These are phyloP conservation scores for Capsicum baccatum DNA, from an alignment of 257 asterid genomes.

Conservation along the genomic window DNA sequence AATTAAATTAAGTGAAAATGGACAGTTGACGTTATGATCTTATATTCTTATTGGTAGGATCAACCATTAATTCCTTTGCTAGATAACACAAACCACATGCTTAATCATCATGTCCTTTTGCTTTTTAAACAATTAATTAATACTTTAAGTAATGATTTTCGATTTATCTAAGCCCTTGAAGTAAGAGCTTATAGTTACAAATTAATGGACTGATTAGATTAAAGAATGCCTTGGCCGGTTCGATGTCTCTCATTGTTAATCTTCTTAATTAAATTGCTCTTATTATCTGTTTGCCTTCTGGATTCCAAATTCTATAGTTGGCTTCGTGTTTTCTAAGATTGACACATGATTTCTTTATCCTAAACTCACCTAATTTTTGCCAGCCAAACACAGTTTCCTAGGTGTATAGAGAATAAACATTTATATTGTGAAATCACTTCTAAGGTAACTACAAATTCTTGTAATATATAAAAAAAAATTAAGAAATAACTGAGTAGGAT, in stretches of 20 bases:
- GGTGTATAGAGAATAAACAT: not conserved
- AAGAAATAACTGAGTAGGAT: not conserved
- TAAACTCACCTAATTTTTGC: constrained; percentile 15
- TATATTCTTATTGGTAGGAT: not conserved
- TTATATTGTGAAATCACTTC: not conserved
- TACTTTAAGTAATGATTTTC: too few species aligned
- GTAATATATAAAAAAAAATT: not conserved
- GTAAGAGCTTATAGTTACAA: constrained; percentile 27
- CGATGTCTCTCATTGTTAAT: constrained; percentile 23
- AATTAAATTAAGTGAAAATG: not conserved
- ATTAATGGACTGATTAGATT: not conserved
- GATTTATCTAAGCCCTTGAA: not conserved
- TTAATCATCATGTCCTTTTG: constrained; percentile 28
- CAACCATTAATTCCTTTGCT: not conserved
- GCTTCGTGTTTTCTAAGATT: not conserved
- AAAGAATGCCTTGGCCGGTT: constrained; percentile 30
- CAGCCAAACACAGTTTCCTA: not conserved
- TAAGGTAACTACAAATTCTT: too few species aligned
- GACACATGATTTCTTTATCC: not conserved
- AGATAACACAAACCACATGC: constrained; percentile 33
- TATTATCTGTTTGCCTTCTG: constrained; percentile 18
- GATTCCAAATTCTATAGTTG: constrained; percentile 15
- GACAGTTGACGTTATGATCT: constrained; percentile 19
- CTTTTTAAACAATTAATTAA: not conserved
- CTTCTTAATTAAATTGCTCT: not conserved